These are phyloP conservation scores for Trametes cubensis DNA, from an alignment of 768 basidiomycete genomes.

Conservation along the genomic window DNA sequence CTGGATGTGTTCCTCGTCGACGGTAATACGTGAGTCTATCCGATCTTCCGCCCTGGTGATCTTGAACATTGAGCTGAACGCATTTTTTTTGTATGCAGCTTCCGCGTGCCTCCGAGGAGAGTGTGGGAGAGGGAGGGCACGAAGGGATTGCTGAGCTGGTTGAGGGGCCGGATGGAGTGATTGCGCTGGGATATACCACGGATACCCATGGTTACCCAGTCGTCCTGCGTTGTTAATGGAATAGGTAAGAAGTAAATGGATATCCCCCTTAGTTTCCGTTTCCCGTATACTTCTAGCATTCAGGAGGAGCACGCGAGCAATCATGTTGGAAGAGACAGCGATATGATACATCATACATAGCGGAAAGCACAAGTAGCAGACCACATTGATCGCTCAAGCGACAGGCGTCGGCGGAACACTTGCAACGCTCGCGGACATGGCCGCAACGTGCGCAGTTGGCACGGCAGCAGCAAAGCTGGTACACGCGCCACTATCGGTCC, in stretches of 20 bases:
- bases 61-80: neutral
- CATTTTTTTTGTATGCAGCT: constrained; percentile 44
- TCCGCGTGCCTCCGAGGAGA: constrained; percentile 77
- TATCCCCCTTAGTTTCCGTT: neutral
- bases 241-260: neutral
- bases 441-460: constrained; percentile 9
- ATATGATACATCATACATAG: too few species aligned
- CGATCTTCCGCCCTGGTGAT: neutral
- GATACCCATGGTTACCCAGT: neutral
- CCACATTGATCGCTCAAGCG: too few species aligned
- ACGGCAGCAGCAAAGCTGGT: constrained; percentile 15
- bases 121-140: constrained; percentile 90
- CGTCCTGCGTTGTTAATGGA: neutral
- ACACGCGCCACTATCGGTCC: constrained; percentile 33
- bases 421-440: constrained; percentile 1
- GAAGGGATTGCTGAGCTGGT: constrained; percentile 77
- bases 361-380: too few species aligned
- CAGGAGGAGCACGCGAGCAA: too few species aligned
- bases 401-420: constrained; percentile 4
- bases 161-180: constrained; percentile 73
- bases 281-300: too few species aligned
- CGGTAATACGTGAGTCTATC: constrained; percentile 70
- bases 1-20: constrained; percentile 84
- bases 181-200: neutral
- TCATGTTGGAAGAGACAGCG: too few species aligned